Evolutionary conservation across 495 filamentous ascomycete genomes (phyloP).

Genomic region (Xylaria grammica): DNA sequence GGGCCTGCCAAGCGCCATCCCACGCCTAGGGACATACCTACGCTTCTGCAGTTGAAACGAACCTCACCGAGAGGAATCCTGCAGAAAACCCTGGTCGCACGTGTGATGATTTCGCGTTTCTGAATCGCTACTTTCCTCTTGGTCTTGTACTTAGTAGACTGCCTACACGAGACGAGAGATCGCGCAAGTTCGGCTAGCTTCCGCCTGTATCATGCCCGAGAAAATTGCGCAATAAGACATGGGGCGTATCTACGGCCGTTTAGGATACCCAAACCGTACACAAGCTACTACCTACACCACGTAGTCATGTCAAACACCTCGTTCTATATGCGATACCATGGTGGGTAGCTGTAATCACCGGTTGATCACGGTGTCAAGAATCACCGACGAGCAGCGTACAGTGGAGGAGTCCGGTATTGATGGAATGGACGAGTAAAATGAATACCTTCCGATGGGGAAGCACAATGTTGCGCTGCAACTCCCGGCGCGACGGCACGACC

Average conservation of each 20-base stretch:
- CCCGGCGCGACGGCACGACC: conserved; percentile 13
- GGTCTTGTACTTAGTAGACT: background rate
- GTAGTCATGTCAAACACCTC: background rate
- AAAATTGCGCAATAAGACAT: conserved; percentile 1
- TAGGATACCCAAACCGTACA: too few species aligned
- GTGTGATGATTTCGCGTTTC: conserved; percentile 19
- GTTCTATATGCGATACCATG: background rate
- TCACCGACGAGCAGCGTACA: background rate
- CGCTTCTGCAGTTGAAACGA: conserved; percentile 10
- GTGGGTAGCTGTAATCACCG: background rate
- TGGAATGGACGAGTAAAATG: background rate
- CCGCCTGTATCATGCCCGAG: background rate
- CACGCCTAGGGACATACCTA: conserved; percentile 8
- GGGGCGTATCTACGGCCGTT: background rate
- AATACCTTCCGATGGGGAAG: background rate
- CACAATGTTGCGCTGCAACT: conserved; percentile 8
- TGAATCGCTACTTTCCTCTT: conserved; percentile 7
- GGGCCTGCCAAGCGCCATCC: background rate
- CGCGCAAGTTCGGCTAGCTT: background rate
- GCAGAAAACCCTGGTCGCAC: conserved; percentile 14
- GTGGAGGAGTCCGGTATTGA: background rate
- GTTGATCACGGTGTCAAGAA: conserved; percentile 1
- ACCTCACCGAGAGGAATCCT: conserved; percentile 9
- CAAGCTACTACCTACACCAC: background rate
- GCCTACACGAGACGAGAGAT: background rate